Percentiles rank a stretch among this genome's conserved stretches.
Conservation (phyloP, 805 yeast species). For the Barnettozyma vustinii region DNA sequence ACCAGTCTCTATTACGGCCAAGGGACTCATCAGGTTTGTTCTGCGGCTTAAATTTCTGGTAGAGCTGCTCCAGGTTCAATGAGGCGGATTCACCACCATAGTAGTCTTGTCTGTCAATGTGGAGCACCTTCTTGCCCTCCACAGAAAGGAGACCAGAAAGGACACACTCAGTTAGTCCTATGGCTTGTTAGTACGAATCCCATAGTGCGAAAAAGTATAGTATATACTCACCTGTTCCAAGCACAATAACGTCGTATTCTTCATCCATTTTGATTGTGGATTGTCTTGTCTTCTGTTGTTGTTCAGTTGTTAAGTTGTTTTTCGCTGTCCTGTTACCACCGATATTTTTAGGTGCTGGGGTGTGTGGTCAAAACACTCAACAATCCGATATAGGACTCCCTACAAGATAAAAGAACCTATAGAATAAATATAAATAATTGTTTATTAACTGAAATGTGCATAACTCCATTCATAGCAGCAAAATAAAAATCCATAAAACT, state of each 20-base stretch:
- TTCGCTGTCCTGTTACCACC: neutral
- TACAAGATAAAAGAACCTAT: too few relatives aligned
- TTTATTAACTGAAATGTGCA: neutral
- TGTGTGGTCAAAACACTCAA: neutral
- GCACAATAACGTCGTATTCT: constrained; percentile 91
- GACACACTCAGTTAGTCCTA: constrained; percentile 95
- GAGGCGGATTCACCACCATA: constrained; percentile 94
- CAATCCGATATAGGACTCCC: neutral
- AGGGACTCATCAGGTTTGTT: constrained; percentile 60
- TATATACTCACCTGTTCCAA: constrained; percentile 35
- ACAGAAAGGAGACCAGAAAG: constrained; percentile 90
- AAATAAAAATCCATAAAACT: neutral
- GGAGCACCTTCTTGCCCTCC: constrained; percentile 97
- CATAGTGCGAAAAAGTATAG: neutral
- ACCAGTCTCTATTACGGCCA: constrained; percentile 97
- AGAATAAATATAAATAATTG: neutral
- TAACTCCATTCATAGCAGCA: neutral
- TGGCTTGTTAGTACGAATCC: constrained; percentile 2
- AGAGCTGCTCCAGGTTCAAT: constrained; percentile 64
- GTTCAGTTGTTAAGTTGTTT: neutral
- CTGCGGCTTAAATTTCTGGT: constrained; percentile 77
- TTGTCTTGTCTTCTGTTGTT: neutral
- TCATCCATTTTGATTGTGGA: constrained; percentile 69
- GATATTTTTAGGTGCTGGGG: neutral
- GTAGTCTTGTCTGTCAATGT: constrained; percentile 93